These are phyloP conservation scores for Shiraia bambusicola DNA, from an alignment of 2,329 filamentous ascomycete species.

Conservation along the genomic window DNA sequence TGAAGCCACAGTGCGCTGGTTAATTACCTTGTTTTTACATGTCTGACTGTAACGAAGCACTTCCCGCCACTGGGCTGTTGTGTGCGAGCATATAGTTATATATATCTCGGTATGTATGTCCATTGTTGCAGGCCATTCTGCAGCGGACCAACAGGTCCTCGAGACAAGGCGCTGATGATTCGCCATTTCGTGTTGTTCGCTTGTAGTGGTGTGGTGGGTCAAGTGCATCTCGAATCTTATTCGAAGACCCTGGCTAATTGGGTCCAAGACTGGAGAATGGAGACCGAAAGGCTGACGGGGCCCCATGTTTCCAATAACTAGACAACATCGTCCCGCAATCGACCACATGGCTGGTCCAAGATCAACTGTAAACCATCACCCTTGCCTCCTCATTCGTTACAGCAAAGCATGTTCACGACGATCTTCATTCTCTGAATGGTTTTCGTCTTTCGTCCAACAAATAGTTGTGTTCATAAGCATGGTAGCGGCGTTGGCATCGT, in stretches of 20 bases:
- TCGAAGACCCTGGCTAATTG: slow-evolving; percentile 23
- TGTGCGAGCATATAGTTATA: too few species aligned
- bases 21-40: slow-evolving; percentile 7
- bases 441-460: slow-evolving; percentile 14
- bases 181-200: too few species aligned
- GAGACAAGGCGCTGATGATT: slow-evolving; percentile 14
- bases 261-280: slow-evolving; percentile 18
- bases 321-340: slow-evolving; percentile 6
- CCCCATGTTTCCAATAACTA: slow-evolving; percentile 19
- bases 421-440: slow-evolving; percentile 6
- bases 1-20: slow-evolving; percentile 15
- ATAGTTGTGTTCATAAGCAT: slow-evolving; percentile 29
- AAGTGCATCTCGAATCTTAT: slow-evolving; percentile 11
- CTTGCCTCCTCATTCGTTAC: slow-evolving; percentile 14
- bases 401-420: slow-evolving; percentile 10
- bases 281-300: slow-evolving; percentile 15
- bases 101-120: slow-evolving; percentile 3
- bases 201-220: too few species aligned
- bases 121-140: slow-evolving; percentile 9
- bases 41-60: neutral
- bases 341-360: slow-evolving; percentile 22
- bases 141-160: slow-evolving; percentile 12
- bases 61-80: neutral
- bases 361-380: slow-evolving; percentile 11
- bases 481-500: slow-evolving; percentile 27